Evolutionary conservation across 192 early-diverging fungal genomes (phyloP), one percentile per base, ranked within the genome.

Genomic region (Umbelopsis sp.): DNA sequence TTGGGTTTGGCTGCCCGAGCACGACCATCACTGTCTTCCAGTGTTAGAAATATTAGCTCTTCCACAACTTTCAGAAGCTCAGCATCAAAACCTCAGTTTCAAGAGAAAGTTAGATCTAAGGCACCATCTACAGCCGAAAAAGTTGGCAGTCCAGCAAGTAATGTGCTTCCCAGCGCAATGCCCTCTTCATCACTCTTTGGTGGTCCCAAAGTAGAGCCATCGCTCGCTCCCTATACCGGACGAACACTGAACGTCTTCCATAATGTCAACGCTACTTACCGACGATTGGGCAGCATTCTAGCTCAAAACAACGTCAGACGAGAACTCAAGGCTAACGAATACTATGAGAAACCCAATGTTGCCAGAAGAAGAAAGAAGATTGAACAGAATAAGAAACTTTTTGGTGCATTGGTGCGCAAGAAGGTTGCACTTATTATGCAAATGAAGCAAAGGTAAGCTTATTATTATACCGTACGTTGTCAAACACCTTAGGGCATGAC

Each of bases 301-400:
- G 71, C 65, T 45, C 77, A 84, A 37, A 89, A 91, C 69, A 80
- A 83, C 49, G 74, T 88, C 27, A 82, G 87, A n/a, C 73, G 78
- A 55, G 88, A 91, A 71, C 77, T 89, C 16, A 64, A 65, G 15
- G 73, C 80, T 64, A 86, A 85, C 52, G 74, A 73, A 49, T 77
- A 85, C 66, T 91, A 91, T 76, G 90, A 91, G 71, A 91, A 91
- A 74, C 90, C 90, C 1, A 89, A 79, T 52, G 80, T 86, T 30
- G 86, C 82, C 77, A 81, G 89, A 71, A 82, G 85, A 82, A 78
- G 90, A 49, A 53, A 86, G 53, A 82, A 66, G 27, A 80, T 73
- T 58, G 82, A 89, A 70, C 74, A 78, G n/a, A 79, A 87, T 68
- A 80, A 80, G 21, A 82, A 81, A 46, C 64, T 81, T 37, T 91